These are phyloP conservation scores for Tricladium varicosporioides DNA, from an alignment of 2,329 filamentous ascomycete species.

Conservation along the genomic window DNA sequence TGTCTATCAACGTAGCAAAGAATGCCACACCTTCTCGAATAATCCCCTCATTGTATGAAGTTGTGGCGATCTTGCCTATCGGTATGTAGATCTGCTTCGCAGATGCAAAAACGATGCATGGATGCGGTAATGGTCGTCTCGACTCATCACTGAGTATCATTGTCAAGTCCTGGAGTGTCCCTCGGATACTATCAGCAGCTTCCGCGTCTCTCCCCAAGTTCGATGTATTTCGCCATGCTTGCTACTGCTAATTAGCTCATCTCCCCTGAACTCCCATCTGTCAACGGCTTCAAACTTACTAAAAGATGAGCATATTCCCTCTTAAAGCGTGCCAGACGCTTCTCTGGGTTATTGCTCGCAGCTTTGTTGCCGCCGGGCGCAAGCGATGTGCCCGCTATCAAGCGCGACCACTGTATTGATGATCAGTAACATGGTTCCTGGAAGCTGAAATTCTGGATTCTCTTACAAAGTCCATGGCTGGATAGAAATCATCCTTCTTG, in stretches of 20 bases:
- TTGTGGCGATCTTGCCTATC: constrained; percentile 83
- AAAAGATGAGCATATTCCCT: constrained; percentile 63
- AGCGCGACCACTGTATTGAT: constrained; percentile 58
- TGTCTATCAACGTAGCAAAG: constrained; percentile 91
- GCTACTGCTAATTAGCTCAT: constrained; percentile 33
- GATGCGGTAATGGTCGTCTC: constrained; percentile 82
- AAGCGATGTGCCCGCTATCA: constrained; percentile 61
- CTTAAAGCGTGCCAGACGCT: constrained; percentile 64
- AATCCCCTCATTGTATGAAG: constrained; percentile 80
- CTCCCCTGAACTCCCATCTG: neutral
- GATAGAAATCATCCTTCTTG: constrained; percentile 10
- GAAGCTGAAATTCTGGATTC: neutral
- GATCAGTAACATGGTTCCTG: constrained; percentile 13
- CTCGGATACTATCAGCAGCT: constrained; percentile 61
- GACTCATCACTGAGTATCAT: constrained; percentile 84
- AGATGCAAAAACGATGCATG: constrained; percentile 84
- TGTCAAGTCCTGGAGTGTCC: constrained; percentile 61
- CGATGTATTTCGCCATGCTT: constrained; percentile 60
- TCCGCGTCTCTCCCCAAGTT: constrained; percentile 60
- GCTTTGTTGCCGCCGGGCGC: constrained; percentile 55
- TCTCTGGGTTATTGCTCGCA: constrained; percentile 59
- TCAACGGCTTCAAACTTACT: constrained; percentile 40
- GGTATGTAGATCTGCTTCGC: constrained; percentile 86
- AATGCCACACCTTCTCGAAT: constrained; percentile 81
- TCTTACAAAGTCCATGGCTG: constrained; percentile 32